These are phyloP conservation scores for Arthrinium phaeospermum DNA, from an alignment of 2,329 filamentous ascomycete species.

Conservation along the genomic window DNA sequence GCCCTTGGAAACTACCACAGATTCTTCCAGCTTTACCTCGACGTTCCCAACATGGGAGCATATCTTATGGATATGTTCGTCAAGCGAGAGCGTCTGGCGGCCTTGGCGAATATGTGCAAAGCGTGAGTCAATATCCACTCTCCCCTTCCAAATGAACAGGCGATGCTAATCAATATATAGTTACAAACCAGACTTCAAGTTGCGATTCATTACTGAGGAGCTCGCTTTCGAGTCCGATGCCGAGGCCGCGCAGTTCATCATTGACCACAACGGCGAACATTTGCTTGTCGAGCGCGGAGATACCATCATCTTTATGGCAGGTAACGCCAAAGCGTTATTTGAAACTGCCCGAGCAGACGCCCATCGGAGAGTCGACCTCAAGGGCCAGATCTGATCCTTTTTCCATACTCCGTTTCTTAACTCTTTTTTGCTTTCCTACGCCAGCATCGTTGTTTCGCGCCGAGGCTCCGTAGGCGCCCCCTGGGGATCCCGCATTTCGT, in stretches of 20 bases:
- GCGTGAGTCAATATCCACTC: conserved; percentile 67
- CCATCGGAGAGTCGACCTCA: conserved; percentile 91
- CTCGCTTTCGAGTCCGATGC: conserved; percentile 93
- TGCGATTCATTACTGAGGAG: conserved; percentile 94
- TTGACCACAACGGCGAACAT: conserved; percentile 76
- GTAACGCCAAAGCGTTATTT: conserved; percentile 75
- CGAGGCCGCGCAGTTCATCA: conserved; percentile 89
- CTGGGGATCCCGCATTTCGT: conserved; percentile 5
- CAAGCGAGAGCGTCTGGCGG: conserved; percentile 87
- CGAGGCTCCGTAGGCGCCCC: neutral
- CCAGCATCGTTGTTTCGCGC: conserved; percentile 18
- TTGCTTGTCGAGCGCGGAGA: conserved; percentile 80
- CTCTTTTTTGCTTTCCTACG: conserved; percentile 8
- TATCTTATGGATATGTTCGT: conserved; percentile 99
- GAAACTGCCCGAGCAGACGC: conserved; percentile 75
- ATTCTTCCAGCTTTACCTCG: conserved; percentile 95
- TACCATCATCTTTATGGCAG: conserved; percentile 74
- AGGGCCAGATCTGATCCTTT: conserved; percentile 83
- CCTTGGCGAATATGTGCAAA: conserved; percentile 91
- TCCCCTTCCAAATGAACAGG: neutral
- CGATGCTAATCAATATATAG: conserved; percentile 62
- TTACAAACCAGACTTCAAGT: conserved; percentile 88
- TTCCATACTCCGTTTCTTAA: conserved; percentile 6
- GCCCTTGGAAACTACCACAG: conserved; percentile 96
- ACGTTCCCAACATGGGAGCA: conserved; percentile 94